These are phyloP conservation scores for Periconia digitata DNA, from an alignment of 2,329 filamentous ascomycete species.

Conservation along the genomic window DNA sequence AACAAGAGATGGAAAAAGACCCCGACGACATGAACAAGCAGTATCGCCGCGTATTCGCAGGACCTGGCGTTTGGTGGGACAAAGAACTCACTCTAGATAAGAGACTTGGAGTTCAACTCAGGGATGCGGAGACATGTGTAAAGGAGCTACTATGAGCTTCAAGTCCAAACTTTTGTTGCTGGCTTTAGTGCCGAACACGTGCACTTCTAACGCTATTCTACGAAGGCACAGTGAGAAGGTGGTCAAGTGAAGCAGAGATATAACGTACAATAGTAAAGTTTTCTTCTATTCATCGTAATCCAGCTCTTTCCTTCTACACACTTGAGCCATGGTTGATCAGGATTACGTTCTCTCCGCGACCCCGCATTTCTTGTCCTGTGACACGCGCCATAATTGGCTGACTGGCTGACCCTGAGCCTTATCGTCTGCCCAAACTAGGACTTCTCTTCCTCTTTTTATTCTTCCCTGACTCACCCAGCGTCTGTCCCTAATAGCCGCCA, in stretches of 20 bases:
- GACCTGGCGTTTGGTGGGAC: slow-evolving; percentile 61
- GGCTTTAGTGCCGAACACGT: not conserved
- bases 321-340: not conserved
- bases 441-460: no score
- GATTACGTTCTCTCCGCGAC: not conserved
- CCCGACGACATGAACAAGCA: slow-evolving; percentile 56
- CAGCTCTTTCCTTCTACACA: not conserved
- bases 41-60: slow-evolving; percentile 65
- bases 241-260: not conserved
- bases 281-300: not conserved
- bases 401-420: no score
- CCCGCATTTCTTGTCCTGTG: not conserved
- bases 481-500: not conserved
- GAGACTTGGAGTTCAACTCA: slow-evolving; percentile 50
- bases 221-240: not conserved
- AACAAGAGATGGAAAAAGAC: slow-evolving; percentile 49
- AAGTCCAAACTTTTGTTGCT: not conserved
- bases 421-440: no score
- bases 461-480: no score
- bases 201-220: not conserved
- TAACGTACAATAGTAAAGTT: not conserved
- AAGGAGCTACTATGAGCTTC: slow-evolving; percentile 9
- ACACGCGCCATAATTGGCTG: no score
- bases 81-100: slow-evolving; percentile 56
- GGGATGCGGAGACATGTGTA: slow-evolving; percentile 47